Base-by-base conservation (phyloP, 2,329 filamentous ascomycete genomes). In the Ophiostoma ips region DNA sequence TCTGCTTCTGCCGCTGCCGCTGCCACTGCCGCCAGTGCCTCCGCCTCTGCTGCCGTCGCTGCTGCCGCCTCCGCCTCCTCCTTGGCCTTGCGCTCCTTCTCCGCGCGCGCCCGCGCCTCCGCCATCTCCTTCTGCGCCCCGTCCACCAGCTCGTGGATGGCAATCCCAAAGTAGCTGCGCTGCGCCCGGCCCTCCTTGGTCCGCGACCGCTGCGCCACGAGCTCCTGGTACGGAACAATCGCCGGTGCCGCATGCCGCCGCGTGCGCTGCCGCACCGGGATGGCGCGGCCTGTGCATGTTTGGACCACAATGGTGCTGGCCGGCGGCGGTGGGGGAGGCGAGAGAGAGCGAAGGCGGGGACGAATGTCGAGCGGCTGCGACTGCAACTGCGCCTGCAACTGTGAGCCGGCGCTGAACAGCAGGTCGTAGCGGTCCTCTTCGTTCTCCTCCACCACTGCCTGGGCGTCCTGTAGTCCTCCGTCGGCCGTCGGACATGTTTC, bases 151-250 rank as follows among this genome's bases (percentile, higher is more conserved):
- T 79, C 72, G 63, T 95, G 88, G 33, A 98, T 92, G 44, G 95
- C 83, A 56, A 98, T 83, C 10, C 92, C 92, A 62, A 95, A 98
- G 66, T 89, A 96, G 58, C 81, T 83, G 58, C 78, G 78, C 59
- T 77, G 78, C 2, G 84, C 84, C 52, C 79, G 73, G 2, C 83
- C 82, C 51, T 82, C 76, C 55, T 77, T 79, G 1, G 75, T 79
- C 50, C 68, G 76, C 5, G 83, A 86, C 46, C 83, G 72, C 11
- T 78, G 74, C 19, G 83, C 82, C 3, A 85, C 76, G 57, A 87
- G 73, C 36, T 75, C 68, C 59, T 85, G 79, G 59, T 83, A 87
- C 0, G 82, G 70, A 1, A 75, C 61, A 1, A 66, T 61, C 1
- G 64, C 63, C 1, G 64, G 62, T 8, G 66, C 61, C 9, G 66